phyloP scores from a whole-genome alignment of 306 rosid genomes.

The Quillaja saponaria region DNA sequence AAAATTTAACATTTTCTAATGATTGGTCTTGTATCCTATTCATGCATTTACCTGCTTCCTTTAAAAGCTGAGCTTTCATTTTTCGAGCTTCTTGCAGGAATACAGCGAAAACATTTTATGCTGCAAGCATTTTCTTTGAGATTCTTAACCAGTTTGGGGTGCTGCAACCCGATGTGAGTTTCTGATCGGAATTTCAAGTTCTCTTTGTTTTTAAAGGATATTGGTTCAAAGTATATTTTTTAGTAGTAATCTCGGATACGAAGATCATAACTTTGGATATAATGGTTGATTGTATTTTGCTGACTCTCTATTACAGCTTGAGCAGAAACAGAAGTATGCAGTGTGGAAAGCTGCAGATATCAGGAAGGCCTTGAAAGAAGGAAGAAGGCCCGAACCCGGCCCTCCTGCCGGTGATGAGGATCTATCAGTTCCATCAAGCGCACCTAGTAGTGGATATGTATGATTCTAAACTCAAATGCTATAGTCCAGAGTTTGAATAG shows the following conservation, averaged over 20 bases:
- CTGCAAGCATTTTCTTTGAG: constrained; percentile 98
- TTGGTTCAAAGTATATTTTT: constrained; percentile 1
- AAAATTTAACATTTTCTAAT: constrained; percentile 6
- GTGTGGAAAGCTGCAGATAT: constrained; percentile 99
- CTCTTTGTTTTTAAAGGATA: constrained; percentile 14
- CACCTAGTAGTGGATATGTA: constrained; percentile 62
- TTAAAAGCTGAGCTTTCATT: too few species aligned
- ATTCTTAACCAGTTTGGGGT: constrained; percentile 84
- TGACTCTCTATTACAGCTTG: constrained; percentile 64
- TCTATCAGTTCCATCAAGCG: constrained; percentile 54
- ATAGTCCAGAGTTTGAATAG: constrained; percentile 14
- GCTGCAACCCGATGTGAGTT: constrained; percentile 87
- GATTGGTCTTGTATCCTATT: too few species aligned
- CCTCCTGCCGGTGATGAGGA: constrained; percentile 92
- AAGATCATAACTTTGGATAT: constrained; percentile 10
- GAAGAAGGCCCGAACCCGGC: constrained; percentile 83
- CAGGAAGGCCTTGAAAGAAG: constrained; percentile 97
- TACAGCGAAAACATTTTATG: constrained; percentile 98
- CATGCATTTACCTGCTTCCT: too few species aligned
- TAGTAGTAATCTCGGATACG: constrained; percentile 14
- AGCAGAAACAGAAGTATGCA: constrained; percentile 97
- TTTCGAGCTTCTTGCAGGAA: constrained; percentile 67
- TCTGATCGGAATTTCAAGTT: constrained; percentile 23
- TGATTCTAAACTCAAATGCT: constrained; percentile 31
- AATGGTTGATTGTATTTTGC: constrained; percentile 18